phyloP scores from a whole-genome alignment of 139 green algal genomes.

The Tetradesmus obliquus region DNA sequence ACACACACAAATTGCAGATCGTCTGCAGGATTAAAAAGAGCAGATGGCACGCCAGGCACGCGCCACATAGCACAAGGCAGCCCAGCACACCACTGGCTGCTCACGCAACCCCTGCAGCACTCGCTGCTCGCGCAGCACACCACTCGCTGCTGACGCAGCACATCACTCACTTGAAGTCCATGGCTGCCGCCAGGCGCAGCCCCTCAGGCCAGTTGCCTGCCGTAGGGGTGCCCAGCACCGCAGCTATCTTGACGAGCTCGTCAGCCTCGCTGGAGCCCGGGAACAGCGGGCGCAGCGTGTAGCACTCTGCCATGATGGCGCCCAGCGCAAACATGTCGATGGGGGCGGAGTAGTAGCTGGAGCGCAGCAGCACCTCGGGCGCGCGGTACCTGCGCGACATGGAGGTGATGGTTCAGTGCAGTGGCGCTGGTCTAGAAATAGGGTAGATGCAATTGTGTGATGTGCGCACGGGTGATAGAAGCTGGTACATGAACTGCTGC shows the following conservation, averaged over 20 bases:
- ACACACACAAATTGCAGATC: too few relatives aligned
- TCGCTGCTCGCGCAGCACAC: too few relatives aligned
- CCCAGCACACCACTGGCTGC: too few relatives aligned
- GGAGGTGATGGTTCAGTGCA: neutral
- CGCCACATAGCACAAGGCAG: too few relatives aligned
- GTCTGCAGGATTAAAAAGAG: too few relatives aligned
- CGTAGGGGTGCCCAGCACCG: constrained; percentile 90
- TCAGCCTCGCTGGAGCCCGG: constrained; percentile 82
- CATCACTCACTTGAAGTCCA: constrained; percentile 79
- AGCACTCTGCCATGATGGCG: constrained; percentile 96
- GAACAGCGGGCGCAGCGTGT: constrained; percentile 95
- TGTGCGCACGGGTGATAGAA: too few relatives aligned
- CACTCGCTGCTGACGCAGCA: neutral
- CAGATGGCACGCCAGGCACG: too few relatives aligned
- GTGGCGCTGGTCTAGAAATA: too few relatives aligned
- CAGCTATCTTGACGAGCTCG: constrained; percentile 96
- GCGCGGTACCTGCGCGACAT: constrained; percentile 67
- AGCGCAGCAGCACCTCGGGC: constrained; percentile 91
- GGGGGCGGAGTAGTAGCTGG: constrained; percentile 83
- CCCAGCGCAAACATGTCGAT: constrained; percentile 97
- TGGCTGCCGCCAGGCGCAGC: constrained; percentile 81
- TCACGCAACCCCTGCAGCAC: too few relatives aligned
- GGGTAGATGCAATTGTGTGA: too few relatives aligned
- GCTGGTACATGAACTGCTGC: too few relatives aligned
- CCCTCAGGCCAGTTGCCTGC: constrained; percentile 88